Evolutionary conservation across 768 basidiomycete genomes (phyloP).

Genomic region (Russula earlei): DNA sequence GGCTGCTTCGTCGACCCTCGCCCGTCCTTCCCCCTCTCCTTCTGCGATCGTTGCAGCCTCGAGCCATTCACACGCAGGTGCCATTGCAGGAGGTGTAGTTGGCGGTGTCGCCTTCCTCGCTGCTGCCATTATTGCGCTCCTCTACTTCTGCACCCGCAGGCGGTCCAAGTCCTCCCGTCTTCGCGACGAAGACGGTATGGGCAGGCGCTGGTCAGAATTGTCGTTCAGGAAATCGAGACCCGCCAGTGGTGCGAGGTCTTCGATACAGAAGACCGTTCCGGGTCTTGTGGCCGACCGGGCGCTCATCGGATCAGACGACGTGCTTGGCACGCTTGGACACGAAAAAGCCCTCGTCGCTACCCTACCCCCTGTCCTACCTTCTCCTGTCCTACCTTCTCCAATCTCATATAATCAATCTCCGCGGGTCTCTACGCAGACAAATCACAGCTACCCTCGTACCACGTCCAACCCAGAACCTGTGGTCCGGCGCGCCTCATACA

Average conservation of each 20-base stretch:
- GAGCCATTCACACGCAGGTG: slow-evolving; percentile 28
- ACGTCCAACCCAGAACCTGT: not conserved
- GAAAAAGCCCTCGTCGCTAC: slow-evolving; percentile 3
- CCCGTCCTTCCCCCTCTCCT: slow-evolving; percentile 2
- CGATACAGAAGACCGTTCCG: not conserved
- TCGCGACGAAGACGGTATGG: not conserved
- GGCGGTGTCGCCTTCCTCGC: slow-evolving; percentile 36
- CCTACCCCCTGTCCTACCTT: not conserved
- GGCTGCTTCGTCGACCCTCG: slow-evolving; percentile 22
- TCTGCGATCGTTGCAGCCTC: not conserved
- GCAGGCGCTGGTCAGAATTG: not conserved
- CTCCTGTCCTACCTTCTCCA: not conserved
- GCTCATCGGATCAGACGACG: slow-evolving; percentile 15
- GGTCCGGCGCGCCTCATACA: not conserved
- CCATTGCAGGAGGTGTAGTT: slow-evolving; percentile 44
- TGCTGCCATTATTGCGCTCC: slow-evolving; percentile 26
- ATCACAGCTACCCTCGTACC: not conserved
- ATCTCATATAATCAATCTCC: not conserved
- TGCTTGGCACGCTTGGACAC: slow-evolving; percentile 9
- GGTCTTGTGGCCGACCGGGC: not conserved
- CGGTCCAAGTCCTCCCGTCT: not conserved
- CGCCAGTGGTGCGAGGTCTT: not conserved
- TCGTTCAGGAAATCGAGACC: not conserved
- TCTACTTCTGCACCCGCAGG: slow-evolving; percentile 13
- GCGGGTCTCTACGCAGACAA: slow-evolving; percentile 9